Evolutionary conservation across 2,329 filamentous ascomycete species (phyloP), one percentile per base, ranked within the genome.

Genomic region (Curvularia sp.): DNA sequence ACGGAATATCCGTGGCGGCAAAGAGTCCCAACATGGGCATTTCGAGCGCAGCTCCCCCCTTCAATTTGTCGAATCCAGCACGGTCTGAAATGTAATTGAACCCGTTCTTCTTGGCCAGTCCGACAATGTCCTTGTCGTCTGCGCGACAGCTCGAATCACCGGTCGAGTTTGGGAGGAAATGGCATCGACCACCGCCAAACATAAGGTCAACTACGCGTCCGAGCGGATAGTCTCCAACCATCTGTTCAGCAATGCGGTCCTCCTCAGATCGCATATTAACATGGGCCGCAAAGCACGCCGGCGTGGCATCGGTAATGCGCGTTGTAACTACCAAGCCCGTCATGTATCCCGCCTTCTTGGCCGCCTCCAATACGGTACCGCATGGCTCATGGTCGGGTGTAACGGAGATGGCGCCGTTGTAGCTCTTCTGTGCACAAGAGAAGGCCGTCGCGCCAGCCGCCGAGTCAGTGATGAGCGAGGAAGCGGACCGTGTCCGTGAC

Each of bases 391-490:
- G 87, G 77, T 96, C 89, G 0, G 93, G 93, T 15, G 96, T 83
- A 53, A 96, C 90, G 9, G 92, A 91, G 67, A 99, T 98, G 66
- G 95, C 95, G 47, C 93, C 93, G 73, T 99, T 99, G 81, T 99
- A 99, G 76, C 89, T 96, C 86, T 99, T 99, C 73, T 84, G 80
- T 19, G 87, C 94, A 72, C 95, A 99, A 2, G 92, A 93, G 77
- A 99, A 99, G 1, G 95, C 95, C 0, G 95, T 99, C 3, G 95
- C 95, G 36, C 95, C 95, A n/a, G 95, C 95, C 5, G 95, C 95
- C 58, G 91, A 96, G 78, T 99, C 95, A 1, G 95, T 99, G 51
- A 99, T 90, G 60, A 98, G 81, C 56, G 89, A 94, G 71, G 86
- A 92, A 66, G 87, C 89, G 51, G 92, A 96, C 55, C 93, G 84